Percentiles rank a stretch among this genome's conserved stretches.
phyloP scores from a whole-genome alignment of 768 basidiomycete species.

The Lactifluus piperatus region DNA sequence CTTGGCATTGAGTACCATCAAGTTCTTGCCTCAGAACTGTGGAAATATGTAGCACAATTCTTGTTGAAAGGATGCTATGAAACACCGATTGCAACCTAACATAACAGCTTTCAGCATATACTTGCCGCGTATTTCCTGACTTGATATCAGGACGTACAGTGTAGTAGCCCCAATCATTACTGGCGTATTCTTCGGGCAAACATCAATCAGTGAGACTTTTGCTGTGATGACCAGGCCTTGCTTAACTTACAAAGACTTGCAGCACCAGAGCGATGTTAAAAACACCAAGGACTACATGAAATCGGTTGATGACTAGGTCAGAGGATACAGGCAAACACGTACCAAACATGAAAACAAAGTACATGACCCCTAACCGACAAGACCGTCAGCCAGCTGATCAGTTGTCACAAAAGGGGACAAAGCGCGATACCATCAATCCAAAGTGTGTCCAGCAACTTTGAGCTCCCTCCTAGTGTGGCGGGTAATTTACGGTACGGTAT shows the following conservation, averaged over 20 bases:
- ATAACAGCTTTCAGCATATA: too few species aligned
- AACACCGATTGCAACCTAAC: too few species aligned
- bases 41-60: too few species aligned
- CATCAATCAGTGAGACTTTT: not conserved
- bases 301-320: not conserved
- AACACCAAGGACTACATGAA: slow-evolving; percentile 1
- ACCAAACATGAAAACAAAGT: slow-evolving; percentile 19
- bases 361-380: slow-evolving; percentile 6
- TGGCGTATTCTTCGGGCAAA: not conserved
- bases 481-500: not conserved
- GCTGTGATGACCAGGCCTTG: not conserved
- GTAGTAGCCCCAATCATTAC: not conserved
- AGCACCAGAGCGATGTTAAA: slow-evolving; percentile 9
- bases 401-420: not conserved
- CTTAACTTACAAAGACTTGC: not conserved
- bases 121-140: too few species aligned
- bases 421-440: slow-evolving; percentile 10
- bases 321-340: not conserved
- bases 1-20: too few species aligned
- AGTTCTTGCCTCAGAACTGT: too few species aligned
- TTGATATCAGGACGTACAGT: too few species aligned
- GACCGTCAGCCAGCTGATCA: not conserved
- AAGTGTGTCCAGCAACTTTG: slow-evolving; percentile 10
- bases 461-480: not conserved
- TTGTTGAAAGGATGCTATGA: too few species aligned